phyloP scores from a whole-genome alignment of 208 protist species.

The Trypanosoma cruzi region DNA sequence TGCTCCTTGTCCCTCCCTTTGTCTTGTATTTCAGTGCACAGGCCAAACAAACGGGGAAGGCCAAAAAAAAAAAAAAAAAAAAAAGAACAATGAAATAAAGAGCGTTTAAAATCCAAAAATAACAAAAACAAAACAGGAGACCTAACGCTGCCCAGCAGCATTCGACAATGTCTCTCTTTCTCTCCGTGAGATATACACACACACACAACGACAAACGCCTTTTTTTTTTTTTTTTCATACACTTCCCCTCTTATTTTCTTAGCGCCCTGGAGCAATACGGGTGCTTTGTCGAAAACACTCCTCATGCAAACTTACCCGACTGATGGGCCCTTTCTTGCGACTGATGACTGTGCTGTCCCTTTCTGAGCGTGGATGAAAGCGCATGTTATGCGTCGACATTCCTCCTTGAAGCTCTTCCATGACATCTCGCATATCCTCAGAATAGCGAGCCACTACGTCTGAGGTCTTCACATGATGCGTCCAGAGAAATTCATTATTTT shows the following conservation, averaged over 20 bases:
- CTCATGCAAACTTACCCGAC: conserved; percentile 54
- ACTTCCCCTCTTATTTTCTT: conserved; percentile 2
- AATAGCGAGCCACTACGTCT: conserved; percentile 78
- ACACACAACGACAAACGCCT: neutral
- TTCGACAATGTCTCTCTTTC: neutral
- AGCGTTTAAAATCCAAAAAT: neutral
- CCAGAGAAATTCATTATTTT: conserved; percentile 35
- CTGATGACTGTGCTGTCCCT: conserved; percentile 70
- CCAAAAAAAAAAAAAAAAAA: conserved; percentile 11
- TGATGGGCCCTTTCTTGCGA: conserved; percentile 80
- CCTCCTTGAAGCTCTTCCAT: conserved; percentile 61
- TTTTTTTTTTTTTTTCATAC: neutral
- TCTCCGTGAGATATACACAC: neutral
- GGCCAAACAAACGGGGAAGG: neutral
- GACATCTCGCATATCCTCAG: conserved; percentile 81
- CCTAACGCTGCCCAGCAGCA: neutral
- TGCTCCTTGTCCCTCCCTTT: neutral
- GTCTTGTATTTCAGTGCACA: neutral
- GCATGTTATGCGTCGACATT: conserved; percentile 1
- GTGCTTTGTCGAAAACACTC: conserved; percentile 51
- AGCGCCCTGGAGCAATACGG: conserved; percentile 51
- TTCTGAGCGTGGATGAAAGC: neutral
- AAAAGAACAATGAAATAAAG: neutral
- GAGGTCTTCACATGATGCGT: conserved; percentile 78
- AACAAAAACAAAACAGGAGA: neutral